phyloP scores from a whole-genome alignment of 73 alveolate genomes.

The Symbiodinium natans region DNA sequence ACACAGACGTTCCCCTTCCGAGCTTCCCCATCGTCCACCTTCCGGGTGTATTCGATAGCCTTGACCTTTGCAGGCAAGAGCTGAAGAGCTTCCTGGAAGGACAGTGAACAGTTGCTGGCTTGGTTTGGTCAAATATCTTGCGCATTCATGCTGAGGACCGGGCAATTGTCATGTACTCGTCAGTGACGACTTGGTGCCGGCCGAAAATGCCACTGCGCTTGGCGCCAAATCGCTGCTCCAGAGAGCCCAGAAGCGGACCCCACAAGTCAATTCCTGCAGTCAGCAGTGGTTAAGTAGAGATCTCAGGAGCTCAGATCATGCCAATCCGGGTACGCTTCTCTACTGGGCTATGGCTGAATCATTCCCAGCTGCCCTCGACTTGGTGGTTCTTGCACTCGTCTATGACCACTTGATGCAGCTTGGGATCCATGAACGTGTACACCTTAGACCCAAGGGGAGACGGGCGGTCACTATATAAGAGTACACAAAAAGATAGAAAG shows the following conservation, averaged over 20 bases:
- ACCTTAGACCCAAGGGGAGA: not conserved
- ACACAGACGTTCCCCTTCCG: not conserved
- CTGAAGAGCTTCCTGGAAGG: not conserved
- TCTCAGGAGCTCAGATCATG: too few species aligned
- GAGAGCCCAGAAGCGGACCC: conserved; percentile 50
- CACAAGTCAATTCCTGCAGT: conserved; percentile 71
- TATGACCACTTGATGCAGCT: conserved; percentile 24
- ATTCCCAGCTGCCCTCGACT: conserved; percentile 12
- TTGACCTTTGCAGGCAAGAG: conserved; percentile 27
- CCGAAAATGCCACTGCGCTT: conserved; percentile 75
- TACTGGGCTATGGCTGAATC: not conserved
- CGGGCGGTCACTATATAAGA: not conserved
- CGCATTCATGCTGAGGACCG: not conserved
- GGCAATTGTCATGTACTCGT: conserved; percentile 71
- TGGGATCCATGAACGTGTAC: conserved; percentile 89
- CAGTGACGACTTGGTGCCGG: conserved; percentile 50
- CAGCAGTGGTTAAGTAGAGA: too few species aligned
- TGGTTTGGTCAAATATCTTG: not conserved
- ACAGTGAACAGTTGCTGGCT: not conserved
- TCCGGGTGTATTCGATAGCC: conserved; percentile 85
- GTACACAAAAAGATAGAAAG: too few species aligned
- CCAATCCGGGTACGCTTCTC: not conserved
- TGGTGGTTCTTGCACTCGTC: conserved; percentile 22
- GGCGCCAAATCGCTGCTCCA: conserved; percentile 65
- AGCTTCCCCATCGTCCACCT: conserved; percentile 82